Evolutionary conservation across 352 stramenopile genomes (phyloP), one percentile per base, ranked within the genome.

Genomic region (Pythium diclinum): DNA sequence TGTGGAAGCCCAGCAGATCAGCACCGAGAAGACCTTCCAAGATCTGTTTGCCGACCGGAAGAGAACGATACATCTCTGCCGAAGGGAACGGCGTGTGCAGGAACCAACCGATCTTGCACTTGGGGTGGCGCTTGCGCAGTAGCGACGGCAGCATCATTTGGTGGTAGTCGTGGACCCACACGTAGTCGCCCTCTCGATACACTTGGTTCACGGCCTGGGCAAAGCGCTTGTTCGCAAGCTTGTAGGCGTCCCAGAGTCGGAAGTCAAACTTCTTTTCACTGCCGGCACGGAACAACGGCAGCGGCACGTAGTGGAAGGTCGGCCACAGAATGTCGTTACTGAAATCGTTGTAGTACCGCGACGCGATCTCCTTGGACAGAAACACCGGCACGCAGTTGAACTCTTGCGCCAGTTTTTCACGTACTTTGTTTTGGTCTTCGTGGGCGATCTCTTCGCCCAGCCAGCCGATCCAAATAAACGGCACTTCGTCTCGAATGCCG

Each of bases 211-310:
- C 83, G 3, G 87, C 85, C 34, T 94, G 83, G 2, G 85, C 87
- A 42, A 94, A 94, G 3, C 76, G 76, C 61, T 88, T 88, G 72
- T 95, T 97, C 2, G 85, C 87, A 8, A 88, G 62, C 54, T 92
- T 93, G 74, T 96, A 96, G 4, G 87, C 87, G 46, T 95, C 83
- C 87, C 87, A 96, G 67, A 93, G 75, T 0, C 79, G 75, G 52
- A 92, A 92, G 55, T 97, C 90, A 65, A 97, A 97, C 65, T 96
- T 96, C 69, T 96, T 96, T 56, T 97, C 88, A 42, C 71, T 89
- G 2, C 87, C 88, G 4, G 86, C 78, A n/a, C 91, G 84, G 51
- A 96, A 95, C 25, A 96, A 79, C 32, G 87, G 88, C 61, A 97
- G 61, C 47, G 88, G 85, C 38, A 97, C 88, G 62, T 97, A 97